These are phyloP conservation scores for Penicillium parvum DNA, from an alignment of 495 filamentous ascomycete genomes.

Conservation along the genomic window DNA sequence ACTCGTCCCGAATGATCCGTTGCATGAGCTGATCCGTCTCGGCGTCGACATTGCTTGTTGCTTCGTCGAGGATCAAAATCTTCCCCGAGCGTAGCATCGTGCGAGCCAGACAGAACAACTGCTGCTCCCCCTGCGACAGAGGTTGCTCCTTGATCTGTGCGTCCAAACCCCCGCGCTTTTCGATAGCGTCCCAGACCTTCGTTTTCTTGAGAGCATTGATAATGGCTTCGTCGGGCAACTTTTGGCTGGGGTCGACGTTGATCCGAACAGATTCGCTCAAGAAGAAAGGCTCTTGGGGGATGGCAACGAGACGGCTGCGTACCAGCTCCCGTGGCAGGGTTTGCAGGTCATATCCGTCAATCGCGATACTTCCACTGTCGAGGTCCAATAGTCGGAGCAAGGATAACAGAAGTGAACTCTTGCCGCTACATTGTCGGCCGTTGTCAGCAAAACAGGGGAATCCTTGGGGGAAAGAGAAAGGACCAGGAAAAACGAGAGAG, in stretches of 20 bases:
- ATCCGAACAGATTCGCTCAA: conserved; percentile 25
- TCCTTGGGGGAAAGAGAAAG: no score
- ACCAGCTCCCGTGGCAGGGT: conserved; percentile 12
- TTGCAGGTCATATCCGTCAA: conserved; percentile 7
- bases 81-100: conserved; percentile 15
- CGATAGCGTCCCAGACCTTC: conserved; percentile 14
- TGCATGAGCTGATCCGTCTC: conserved; percentile 27
- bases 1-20: conserved; percentile 18
- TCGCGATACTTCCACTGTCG: conserved; percentile 11
- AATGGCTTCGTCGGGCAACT: conserved; percentile 13
- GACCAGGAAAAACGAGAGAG: no score
- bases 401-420: conserved; percentile 21
- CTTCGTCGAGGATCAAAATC: conserved; percentile 32
- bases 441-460: no score
- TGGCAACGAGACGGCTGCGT: conserved; percentile 20
- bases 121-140: conserved; percentile 40
- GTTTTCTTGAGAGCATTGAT: conserved; percentile 19
- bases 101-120: conserved; percentile 31
- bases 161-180: conserved; percentile 19
- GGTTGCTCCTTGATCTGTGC: conserved; percentile 6
- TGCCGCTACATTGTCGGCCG: conserved; percentile 36
- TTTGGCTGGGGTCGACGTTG: conserved; percentile 29
- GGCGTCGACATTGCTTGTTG: conserved; percentile 21
- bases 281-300: conserved; percentile 37
- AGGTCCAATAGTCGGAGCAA: conserved; percentile 31